Evolutionary conservation across 2,329 filamentous ascomycete species (phyloP), one percentile per base, ranked within the genome.

Genomic region (Epichloe gansuensis): DNA sequence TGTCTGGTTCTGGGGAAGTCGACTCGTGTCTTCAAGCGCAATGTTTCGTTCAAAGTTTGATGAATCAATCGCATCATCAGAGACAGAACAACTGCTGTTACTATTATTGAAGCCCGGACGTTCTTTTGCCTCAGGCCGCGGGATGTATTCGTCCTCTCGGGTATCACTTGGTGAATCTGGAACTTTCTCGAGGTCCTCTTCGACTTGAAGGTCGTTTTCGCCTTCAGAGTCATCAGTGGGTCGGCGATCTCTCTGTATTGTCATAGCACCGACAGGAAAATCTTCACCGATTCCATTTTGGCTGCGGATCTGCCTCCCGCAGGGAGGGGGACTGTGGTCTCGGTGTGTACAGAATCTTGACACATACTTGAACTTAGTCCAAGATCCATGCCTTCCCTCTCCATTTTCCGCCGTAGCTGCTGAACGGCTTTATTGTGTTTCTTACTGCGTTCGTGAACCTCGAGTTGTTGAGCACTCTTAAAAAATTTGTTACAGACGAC

Each of bases 371-470:
- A 49, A 31, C 66, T 67, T 41, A 84, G 62, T 42, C 77, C 68
- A 8, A 89, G 66, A 47, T 81, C 74, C 46, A 74, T 72, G 60
- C 90, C 85, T 61, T 98, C 87, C 59, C 84, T 82, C 59, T 77
- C 80, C 89, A 98, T 95, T 64, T 93, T 84, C 61, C 80, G 77
- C 60, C 81, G 82, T 40, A 98, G 69, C 55, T 89, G 80, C 58
- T 90, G 84, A 6, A 96, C 77, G 2, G 89, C 85, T 64, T 95
- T 97, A 55, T 84, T 69, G 62, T 98, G 93, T 68, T 97, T 98
- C 67, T 95, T 98, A 74, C 91, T 97, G 70, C 85, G 89, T 70
- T 96, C 90, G 61, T 98, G 93, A 3, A 86, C 84, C 61, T 94
- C 83, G 55, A 86, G 89, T 63, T 97, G 91, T 58, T 89, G 89